Evolutionary conservation across 345 rosid genomes (phyloP).

Genomic region (Eucalyptus caleyi): DNA sequence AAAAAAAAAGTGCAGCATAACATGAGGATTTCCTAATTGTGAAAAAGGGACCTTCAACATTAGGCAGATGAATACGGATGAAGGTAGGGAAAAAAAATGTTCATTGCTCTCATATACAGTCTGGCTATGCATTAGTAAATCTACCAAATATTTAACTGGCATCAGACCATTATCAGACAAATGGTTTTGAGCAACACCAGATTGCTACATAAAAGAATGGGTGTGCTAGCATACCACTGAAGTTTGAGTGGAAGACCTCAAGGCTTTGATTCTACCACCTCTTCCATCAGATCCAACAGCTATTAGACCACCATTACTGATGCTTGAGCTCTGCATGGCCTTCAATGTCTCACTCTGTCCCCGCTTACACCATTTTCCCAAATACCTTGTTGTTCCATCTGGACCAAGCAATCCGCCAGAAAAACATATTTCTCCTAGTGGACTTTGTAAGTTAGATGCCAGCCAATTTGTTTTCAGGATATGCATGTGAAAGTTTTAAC

Average conservation of each 20-base stretch:
- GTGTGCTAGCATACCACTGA: constrained; percentile 28
- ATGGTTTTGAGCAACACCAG: background rate
- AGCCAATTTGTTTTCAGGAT: background rate
- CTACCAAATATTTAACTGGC: background rate
- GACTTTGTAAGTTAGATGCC: background rate
- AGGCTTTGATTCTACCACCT: constrained; percentile 76
- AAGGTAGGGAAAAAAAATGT: background rate
- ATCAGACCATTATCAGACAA: background rate
- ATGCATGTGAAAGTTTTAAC: background rate
- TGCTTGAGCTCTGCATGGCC: constrained; percentile 4
- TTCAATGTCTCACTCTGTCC: constrained; percentile 20
- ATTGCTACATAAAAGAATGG: background rate
- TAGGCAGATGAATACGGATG: background rate
- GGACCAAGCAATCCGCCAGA: constrained; percentile 69
- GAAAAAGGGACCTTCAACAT: background rate
- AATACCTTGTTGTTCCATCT: constrained; percentile 51
- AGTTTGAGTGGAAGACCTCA: constrained; percentile 45
- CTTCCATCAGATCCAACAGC: constrained; percentile 84
- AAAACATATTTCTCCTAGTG: constrained; percentile 43
- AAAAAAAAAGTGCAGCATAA: background rate
- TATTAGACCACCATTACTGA: constrained; percentile 46
- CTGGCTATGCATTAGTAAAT: background rate
- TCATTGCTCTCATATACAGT: background rate
- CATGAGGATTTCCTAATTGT: background rate
- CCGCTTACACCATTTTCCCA: constrained; percentile 90